Base-by-base conservation (phyloP, 805 yeast species). In the Suhomyces pyralidae region DNA sequence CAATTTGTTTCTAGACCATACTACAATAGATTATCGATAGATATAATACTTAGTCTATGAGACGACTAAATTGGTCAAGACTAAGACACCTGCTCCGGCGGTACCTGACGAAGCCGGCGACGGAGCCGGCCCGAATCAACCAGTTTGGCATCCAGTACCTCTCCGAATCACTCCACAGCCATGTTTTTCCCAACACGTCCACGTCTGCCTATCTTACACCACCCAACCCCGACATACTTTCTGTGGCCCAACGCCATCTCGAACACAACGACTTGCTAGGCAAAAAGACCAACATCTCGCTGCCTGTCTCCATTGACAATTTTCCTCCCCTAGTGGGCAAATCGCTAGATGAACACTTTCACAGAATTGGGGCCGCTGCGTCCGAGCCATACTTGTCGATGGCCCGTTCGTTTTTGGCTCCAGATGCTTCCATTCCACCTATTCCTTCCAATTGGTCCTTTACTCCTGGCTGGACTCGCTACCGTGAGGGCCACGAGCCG, bases 301-400 rank as follows among this genome's bases (percentile, higher is more conserved):
- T 77, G 1, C 92, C 96, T 0, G 81, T 90, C 2, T 61, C 68
- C 15, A 70, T 75, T 9, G 76, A 86, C 38, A 62, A 77, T 14
- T 64, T 92, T 12, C 99, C 99, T 0, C 67, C 70, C 22, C 65
- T 93, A n/a, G 83, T 84, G 49, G 99, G 98, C 0, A 72, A 60
- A n/a, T 50, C 84, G 7, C 68, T 94, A 7, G 96, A 88, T 63
- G 96, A 90, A 62, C 99, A 94, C 73, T 94, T 94, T 65, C 79
- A 83, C 59, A 78, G 80, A 55, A 64, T 90, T 3, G 98, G 96
- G 0, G 61, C 69, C 20, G 69, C 73, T 52, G 79, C 82, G 46
- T 69, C 85, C 0, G 79, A 81, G 44, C 87, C 90, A 0, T 92
- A 88, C 66, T 64, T 80, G 42, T 58, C 77, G 0, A 71, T 82